Evolutionary conservation across 2,329 filamentous ascomycete species (phyloP).

Genomic region (Aaosphaeria pasadenensis): DNA sequence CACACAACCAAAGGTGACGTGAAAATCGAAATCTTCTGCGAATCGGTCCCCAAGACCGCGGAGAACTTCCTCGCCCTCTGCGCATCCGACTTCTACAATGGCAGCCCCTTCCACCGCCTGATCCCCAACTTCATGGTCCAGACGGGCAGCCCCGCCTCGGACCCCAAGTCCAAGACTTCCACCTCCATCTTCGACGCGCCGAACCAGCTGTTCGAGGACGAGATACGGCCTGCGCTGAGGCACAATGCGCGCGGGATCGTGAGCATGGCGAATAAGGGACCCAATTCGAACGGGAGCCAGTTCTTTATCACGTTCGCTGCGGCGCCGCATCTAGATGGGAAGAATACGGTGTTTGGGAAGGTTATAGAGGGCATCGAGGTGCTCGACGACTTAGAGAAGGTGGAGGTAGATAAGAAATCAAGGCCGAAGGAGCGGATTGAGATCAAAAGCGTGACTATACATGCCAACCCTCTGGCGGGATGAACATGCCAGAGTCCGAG

Average conservation of each 20-base stretch:
- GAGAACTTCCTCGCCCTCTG: slow-evolving; percentile 90
- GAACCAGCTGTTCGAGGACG: slow-evolving; percentile 66
- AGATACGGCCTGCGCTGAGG: slow-evolving; percentile 68
- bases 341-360: slow-evolving; percentile 81
- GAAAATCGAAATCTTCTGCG: slow-evolving; percentile 95
- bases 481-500: slow-evolving; percentile 13
- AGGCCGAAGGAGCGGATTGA: slow-evolving; percentile 64
- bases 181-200: slow-evolving; percentile 64
- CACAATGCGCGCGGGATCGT: slow-evolving; percentile 69
- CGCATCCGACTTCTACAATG: slow-evolving; percentile 73
- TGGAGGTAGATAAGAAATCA: slow-evolving; percentile 75
- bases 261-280: slow-evolving; percentile 77
- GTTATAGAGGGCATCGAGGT: slow-evolving; percentile 60
- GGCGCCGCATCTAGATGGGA: slow-evolving; percentile 75
- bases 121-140: slow-evolving; percentile 82
- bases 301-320: slow-evolving; percentile 80
- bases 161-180: slow-evolving; percentile 60
- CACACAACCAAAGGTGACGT: slow-evolving; percentile 88
- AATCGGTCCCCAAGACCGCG: slow-evolving; percentile 87
- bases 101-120: slow-evolving; percentile 74
- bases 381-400: slow-evolving; percentile 66
- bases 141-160: slow-evolving; percentile 58
- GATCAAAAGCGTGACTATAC: slow-evolving; percentile 69
- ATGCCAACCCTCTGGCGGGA: slow-evolving; percentile 74
- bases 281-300: slow-evolving; percentile 71